Base-by-base conservation (phyloP, 768 basidiomycete genomes). In the Mycena olivaceomarginata region DNA sequence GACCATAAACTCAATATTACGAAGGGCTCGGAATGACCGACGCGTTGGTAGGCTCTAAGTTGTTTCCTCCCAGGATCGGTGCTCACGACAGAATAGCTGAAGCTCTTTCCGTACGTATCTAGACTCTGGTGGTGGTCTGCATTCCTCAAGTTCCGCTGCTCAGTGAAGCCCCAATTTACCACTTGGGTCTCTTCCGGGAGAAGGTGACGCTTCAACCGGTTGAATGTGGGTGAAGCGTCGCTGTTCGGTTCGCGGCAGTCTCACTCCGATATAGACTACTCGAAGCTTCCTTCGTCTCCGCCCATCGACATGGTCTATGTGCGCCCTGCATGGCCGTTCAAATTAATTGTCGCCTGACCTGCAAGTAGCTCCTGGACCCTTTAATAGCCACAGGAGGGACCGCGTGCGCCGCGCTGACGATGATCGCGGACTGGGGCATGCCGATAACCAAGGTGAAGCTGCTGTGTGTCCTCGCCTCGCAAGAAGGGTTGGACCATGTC, bases 321-420 rank as follows among this genome's bases (percentile, higher is more conserved):
- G 60, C 45, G 64, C 40, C 9, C 31, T 62, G 9, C 22, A 20
- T 45, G 12, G 11, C 62, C 25, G 8, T 48, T 18, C 20, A 8
- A 18, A 7, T 40, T 57, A 20, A 20, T 53, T 20, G 8, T 16
- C 25, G 25, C n/a, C 46, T 10, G 66, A 8, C 4, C 41, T 5
- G 18, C 20, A 13, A 40, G 46, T 56, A 79, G 78, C 87, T 99
- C 31, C 89, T 99, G 41, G 98, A 99, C 80, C 98, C 98, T 20
- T 86, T 99, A 43, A 94, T 99, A 81, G 98, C 98, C 0, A 99
- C 98, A 4, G 98, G 97, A 67, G 96, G 97, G 13, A 99, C 98
- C 5, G 97, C 96, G 3, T 90, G 91, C 77, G 97, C 98, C 20
- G 98, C 98, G 11, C 84, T 99, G 71, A 82, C 90, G 67, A 99